Base-by-base conservation (phyloP, 495 filamentous ascomycete species). In the Lindgomyces ingoldianus region DNA sequence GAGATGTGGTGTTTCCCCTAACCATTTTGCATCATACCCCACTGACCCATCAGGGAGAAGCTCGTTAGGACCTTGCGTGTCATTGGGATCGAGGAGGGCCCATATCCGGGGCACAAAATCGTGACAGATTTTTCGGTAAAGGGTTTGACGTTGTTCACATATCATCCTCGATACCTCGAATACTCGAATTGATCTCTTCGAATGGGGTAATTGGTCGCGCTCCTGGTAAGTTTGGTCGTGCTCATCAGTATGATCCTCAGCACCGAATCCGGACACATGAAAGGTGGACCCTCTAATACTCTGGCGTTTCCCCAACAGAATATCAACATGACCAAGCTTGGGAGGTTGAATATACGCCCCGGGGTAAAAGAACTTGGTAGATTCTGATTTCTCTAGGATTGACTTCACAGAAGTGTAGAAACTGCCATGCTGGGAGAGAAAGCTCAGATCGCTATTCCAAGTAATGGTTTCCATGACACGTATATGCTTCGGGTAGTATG, bases 401-500 rank as follows among this genome's bases (percentile, higher is more conserved):
- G 16, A 18, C 44, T 18, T n/a, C 8, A 47, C 44, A n/a, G 4
- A 24, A 4, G 14, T 47, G n/a, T 47, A 24, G 44, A 8, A 47
- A 8, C 44, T 4, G 14, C 44, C 44, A 44, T 64, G 61, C 51
- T 64, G 61, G 16, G 61, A 57, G 12, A 58, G 41, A 18, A 39
- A 42, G n/a, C 19, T 16, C 1, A 64, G 53, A 1, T 21, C n/a
- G 18, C 4, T 1, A 16, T 47, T 21, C 61, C 61, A 64, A 10
- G 27, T 3, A 1, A 57, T 52, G 2, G n/a, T 47, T 46, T 64
- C 52, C 61, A 64, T 64, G 14, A 57, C 61, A 3, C 27, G 18
- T 22, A 33, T 3, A 26, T 57, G 24, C 0, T 19, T 21, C 0
- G 88, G 88, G 69, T 89, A 89, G 62, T 81, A 89, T 0, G 71